A percentile compares a stretch with the other conserved stretches of the same genome.
Conservation (phyloP, 1,139 yeast species). For the Meyerozyma guilliermondii region DNA sequence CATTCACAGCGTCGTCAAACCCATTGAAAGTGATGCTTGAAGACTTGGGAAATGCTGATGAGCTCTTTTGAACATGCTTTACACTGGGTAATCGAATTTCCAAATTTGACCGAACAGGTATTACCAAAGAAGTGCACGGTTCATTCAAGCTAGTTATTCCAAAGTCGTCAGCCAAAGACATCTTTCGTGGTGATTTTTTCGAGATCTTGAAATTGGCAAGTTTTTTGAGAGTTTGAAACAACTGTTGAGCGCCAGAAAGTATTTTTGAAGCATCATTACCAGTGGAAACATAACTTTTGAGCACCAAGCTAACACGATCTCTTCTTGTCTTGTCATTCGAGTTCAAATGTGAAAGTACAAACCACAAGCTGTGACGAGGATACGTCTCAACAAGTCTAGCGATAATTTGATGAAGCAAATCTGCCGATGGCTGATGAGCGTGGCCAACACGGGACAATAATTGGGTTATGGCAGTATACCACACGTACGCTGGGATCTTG, state of each 20-base stretch:
- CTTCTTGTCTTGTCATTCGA: slow-evolving; percentile 60
- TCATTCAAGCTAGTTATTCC: slow-evolving; percentile 43
- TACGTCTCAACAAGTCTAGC: slow-evolving; percentile 55
- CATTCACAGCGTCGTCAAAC: slow-evolving; percentile 59
- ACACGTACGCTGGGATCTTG: slow-evolving; percentile 55
- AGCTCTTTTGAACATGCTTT: slow-evolving; percentile 36
- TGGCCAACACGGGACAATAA: slow-evolving; percentile 76
- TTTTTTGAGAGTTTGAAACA: slow-evolving; percentile 31
- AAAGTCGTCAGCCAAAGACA: slow-evolving; percentile 39
- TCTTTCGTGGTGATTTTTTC: slow-evolving; percentile 28
- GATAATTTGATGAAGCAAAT: slow-evolving; percentile 52
- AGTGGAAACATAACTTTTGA: slow-evolving; percentile 9
- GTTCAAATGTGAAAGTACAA: slow-evolving; percentile 65
- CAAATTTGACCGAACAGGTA: slow-evolving; percentile 76
- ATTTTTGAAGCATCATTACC: background rate
- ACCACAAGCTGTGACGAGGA: slow-evolving; percentile 86
- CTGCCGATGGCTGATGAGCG: slow-evolving; percentile 51
- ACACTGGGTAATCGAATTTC: slow-evolving; percentile 59
- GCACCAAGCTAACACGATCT: slow-evolving; percentile 38
- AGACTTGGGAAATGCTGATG: slow-evolving; percentile 50
- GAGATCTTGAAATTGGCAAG: slow-evolving; percentile 32
- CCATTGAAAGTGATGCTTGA: slow-evolving; percentile 50
- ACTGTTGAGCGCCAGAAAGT: slow-evolving; percentile 16
- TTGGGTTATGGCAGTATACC: slow-evolving; percentile 88
- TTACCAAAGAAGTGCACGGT: slow-evolving; percentile 62